These are phyloP conservation scores for Neodidymelliopsis sp. DNA, from an alignment of 2,329 filamentous ascomycete genomes.

Conservation along the genomic window DNA sequence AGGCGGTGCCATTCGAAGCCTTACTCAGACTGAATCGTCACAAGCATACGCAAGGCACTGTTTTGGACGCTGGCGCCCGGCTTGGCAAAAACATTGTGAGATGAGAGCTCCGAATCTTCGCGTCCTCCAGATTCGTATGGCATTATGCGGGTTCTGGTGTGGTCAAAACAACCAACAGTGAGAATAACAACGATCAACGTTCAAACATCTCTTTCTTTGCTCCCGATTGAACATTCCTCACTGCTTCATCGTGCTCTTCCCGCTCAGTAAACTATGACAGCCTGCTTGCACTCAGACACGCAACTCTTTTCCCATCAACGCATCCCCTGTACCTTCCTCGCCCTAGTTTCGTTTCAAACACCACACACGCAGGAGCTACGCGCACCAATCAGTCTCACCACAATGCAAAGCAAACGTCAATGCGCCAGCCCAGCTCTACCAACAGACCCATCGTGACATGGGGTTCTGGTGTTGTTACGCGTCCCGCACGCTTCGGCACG, in stretches of 20 bases:
- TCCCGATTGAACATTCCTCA: too few species aligned
- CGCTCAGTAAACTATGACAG: not conserved
- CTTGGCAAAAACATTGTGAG: constrained; percentile 12
- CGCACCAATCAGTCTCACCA: constrained; percentile 3
- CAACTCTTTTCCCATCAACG: not conserved
- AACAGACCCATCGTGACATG: constrained; percentile 3
- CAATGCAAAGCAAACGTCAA: constrained; percentile 3
- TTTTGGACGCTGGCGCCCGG: constrained; percentile 1
- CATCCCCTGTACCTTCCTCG: not conserved
- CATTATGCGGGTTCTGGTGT: not conserved
- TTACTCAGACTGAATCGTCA: constrained; percentile 16
- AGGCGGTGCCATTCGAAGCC: not conserved
- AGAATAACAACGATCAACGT: too few species aligned
- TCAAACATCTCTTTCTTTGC: too few species aligned
- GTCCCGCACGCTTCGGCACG: not conserved
- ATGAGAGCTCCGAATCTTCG: not conserved
- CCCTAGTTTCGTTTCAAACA: constrained; percentile 14
- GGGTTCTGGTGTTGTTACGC: constrained; percentile 15
- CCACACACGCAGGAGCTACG: constrained; percentile 5
- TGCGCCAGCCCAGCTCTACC: not conserved
- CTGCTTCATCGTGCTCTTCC: not conserved
- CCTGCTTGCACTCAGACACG: not conserved
- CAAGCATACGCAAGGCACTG: constrained; percentile 18
- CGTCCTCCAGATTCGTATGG: not conserved
- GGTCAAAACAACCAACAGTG: not conserved